A percentile compares a stretch with the other conserved stretches of the same genome.
Conservation (phyloP, 2,329 filamentous ascomycete species). For the Claviceps paspali region DNA sequence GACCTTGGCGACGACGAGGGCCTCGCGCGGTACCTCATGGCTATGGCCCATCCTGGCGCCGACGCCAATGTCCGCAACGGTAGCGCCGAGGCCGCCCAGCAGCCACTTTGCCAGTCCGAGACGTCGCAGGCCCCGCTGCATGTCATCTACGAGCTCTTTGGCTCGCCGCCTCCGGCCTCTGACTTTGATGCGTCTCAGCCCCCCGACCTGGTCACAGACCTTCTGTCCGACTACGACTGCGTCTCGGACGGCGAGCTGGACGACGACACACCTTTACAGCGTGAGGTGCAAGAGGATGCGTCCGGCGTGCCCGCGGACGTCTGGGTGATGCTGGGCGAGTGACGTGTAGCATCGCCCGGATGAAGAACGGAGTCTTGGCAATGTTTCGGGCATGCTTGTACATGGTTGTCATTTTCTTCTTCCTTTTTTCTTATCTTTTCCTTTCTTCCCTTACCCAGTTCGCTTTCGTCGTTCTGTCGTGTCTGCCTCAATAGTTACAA, state of each 20-base stretch:
- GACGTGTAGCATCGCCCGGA: constrained; percentile 32
- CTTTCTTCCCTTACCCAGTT: too few species aligned
- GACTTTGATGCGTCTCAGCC: constrained; percentile 21
- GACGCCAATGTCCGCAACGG: constrained; percentile 9
- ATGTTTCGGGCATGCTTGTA: too few species aligned
- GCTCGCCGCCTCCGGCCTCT: constrained; percentile 17
- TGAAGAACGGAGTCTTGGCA: too few species aligned
- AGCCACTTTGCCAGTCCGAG: constrained; percentile 7
- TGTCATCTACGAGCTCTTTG: constrained; percentile 25
- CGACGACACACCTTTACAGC: constrained; percentile 17
- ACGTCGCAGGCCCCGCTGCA: constrained; percentile 18
- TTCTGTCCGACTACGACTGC: constrained; percentile 21
- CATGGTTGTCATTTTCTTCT: too few species aligned
- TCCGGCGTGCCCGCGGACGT: constrained; percentile 16
- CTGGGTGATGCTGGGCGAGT: constrained; percentile 30
- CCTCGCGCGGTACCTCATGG: constrained; percentile 22
- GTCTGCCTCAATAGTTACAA: too few species aligned
- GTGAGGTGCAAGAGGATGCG: constrained; percentile 16
- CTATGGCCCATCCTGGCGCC: constrained; percentile 6
- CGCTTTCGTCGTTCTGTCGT: too few species aligned
- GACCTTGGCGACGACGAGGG: constrained; percentile 25
- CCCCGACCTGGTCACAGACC: constrained; percentile 19
- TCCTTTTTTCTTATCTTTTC: too few species aligned
- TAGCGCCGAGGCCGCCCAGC: constrained; percentile 6
- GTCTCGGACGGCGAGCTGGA: constrained; percentile 22